Conservation (phyloP, 805 yeast species). For the Grigorovia jiainica region DNA sequence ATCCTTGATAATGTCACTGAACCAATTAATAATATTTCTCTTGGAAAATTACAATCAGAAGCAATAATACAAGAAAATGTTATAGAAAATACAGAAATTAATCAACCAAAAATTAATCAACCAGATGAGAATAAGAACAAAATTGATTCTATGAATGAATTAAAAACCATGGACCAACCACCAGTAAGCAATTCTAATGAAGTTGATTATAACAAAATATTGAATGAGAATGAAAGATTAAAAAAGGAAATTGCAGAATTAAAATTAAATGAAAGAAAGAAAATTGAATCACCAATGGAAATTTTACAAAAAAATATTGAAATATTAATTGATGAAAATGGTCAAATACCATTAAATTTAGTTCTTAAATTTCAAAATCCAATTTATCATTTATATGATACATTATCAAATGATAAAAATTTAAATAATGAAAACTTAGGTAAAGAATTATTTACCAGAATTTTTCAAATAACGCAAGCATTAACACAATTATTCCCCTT, state of each 20-base stretch:
- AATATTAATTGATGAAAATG: slow-evolving; percentile 9
- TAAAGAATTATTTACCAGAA: slow-evolving; percentile 14
- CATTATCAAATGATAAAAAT: slow-evolving; percentile 4
- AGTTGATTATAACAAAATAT: not conserved
- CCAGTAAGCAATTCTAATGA: not conserved
- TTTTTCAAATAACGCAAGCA: slow-evolving; percentile 18
- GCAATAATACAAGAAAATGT: not conserved
- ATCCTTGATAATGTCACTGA: no score
- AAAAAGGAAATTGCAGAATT: slow-evolving; percentile 30
- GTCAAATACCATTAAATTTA: slow-evolving; percentile 12
- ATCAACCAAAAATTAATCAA: not conserved
- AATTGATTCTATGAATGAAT: not conserved
- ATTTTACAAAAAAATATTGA: slow-evolving; percentile 4
- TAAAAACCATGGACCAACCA: not conserved
- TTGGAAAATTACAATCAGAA: no score
- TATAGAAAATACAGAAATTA: not conserved
- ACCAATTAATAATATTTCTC: no score
- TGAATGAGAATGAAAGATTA: slow-evolving; percentile 10
- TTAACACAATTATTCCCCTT: slow-evolving; percentile 14
- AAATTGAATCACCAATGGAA: slow-evolving; percentile 2
- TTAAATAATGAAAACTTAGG: slow-evolving; percentile 5
- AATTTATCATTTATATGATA: slow-evolving; percentile 7
- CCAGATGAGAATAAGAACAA: not conserved
- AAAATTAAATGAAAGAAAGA: not conserved
- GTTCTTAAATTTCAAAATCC: slow-evolving; percentile 6